These are phyloP conservation scores for grape (Vitis vinifera) DNA, from an alignment of 164 flowering plant species.

Conservation along the genomic window ASM3070453v1 NC_081817.1:15418501-15419000, in stretches of 20 bases:
- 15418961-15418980: neutral
- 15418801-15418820: slow-evolving; percentile 63
- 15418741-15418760: slow-evolving; percentile 48
- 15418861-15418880: slow-evolving; percentile 2
- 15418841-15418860: neutral
- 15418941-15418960: neutral
- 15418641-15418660: neutral
- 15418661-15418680: neutral
- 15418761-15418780: slow-evolving; percentile 51
- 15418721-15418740: slow-evolving; percentile 67
- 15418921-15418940: neutral
- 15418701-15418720: slow-evolving; percentile 5
- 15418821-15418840: slow-evolving; percentile 51
- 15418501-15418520: slow-evolving; percentile 45
- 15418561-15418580: slow-evolving; percentile 44
- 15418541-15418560: slow-evolving; percentile 47
- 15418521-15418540: slow-evolving; percentile 39
- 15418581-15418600: neutral
- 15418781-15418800: slow-evolving; percentile 53
- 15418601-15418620: neutral
- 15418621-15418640: neutral
- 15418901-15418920: neutral
- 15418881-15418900: neutral
- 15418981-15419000: neutral
- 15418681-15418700: neutral